Conservation (phyloP, 805 yeast genomes). For the Zygoascus bituminiphila region DNA sequence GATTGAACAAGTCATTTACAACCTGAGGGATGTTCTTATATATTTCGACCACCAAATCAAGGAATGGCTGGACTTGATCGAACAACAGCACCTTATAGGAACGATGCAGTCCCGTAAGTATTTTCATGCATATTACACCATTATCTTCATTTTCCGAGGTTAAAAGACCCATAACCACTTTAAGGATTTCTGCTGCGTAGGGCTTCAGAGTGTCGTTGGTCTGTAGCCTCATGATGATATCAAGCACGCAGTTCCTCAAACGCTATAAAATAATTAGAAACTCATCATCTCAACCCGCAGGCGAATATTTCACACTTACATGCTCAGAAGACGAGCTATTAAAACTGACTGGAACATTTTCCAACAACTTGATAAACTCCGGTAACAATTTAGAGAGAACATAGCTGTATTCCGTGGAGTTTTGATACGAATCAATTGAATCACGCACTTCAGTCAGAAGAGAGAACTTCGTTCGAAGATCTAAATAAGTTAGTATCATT, state of each 20-base stretch:
- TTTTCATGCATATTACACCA: slow-evolving; percentile 84
- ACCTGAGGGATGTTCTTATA: slow-evolving; percentile 73
- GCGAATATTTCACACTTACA: slow-evolving; percentile 15
- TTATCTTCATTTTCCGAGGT: slow-evolving; percentile 88
- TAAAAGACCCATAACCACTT: slow-evolving; percentile 49
- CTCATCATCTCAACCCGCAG: slow-evolving; percentile 16
- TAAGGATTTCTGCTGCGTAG: slow-evolving; percentile 53
- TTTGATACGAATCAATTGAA: slow-evolving; percentile 73
- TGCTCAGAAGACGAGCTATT: slow-evolving; percentile 54
- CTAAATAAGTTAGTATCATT: slow-evolving; percentile 24
- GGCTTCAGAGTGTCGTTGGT: slow-evolving; percentile 76
- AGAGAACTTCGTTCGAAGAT: slow-evolving; percentile 54
- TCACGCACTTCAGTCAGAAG: slow-evolving; percentile 78
- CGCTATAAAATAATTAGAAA: slow-evolving; percentile 34
- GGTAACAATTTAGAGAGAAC: slow-evolving; percentile 67
- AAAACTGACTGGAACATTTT: slow-evolving; percentile 67
- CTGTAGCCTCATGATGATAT: slow-evolving; percentile 71
- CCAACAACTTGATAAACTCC: slow-evolving; percentile 52
- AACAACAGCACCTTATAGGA: slow-evolving; percentile 61
- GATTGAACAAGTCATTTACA: slow-evolving; percentile 60
- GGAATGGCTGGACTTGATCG: slow-evolving; percentile 70
- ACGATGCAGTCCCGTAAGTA: slow-evolving; percentile 77
- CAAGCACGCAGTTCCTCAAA: slow-evolving; percentile 66
- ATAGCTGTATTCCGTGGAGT: slow-evolving; percentile 71
- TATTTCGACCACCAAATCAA: slow-evolving; percentile 64